Percentiles rank a stretch among this genome's conserved stretches.
These are phyloP conservation scores for Hymenoscyphus linearis DNA, from an alignment of 2,329 filamentous ascomycete genomes.

Conservation along the genomic window DNA sequence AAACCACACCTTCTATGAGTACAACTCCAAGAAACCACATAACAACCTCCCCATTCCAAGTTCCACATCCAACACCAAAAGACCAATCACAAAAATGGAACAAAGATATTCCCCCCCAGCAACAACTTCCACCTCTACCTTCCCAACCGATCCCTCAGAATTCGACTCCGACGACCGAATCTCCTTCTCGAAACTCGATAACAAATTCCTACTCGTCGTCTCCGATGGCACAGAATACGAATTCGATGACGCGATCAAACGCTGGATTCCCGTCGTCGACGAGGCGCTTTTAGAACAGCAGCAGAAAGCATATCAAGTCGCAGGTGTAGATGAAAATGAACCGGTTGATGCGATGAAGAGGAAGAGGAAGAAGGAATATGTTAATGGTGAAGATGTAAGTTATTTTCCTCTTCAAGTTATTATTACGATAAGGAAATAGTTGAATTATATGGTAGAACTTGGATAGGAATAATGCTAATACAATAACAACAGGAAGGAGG, in stretches of 20 bases:
- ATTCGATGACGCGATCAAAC: slow-evolving; percentile 64
- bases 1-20: too few species aligned
- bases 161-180: slow-evolving; percentile 78
- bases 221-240: slow-evolving; percentile 82
- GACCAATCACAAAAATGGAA: slow-evolving; percentile 1
- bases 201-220: slow-evolving; percentile 78
- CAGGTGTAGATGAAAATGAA: slow-evolving; percentile 53
- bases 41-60: not conserved
- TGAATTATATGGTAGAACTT: not conserved
- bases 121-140: slow-evolving; percentile 12
- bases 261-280: slow-evolving; percentile 70
- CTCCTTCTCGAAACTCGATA: slow-evolving; percentile 77
- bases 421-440: not conserved
- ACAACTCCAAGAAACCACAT: too few species aligned
- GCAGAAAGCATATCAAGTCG: slow-evolving; percentile 53
- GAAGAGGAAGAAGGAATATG: slow-evolving; percentile 48
- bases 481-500: slow-evolving; percentile 27
- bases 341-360: slow-evolving; percentile 40
- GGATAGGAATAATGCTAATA: not conserved
- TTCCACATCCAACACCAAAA: not conserved
- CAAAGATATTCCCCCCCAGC: not conserved
- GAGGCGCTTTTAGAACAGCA: slow-evolving; percentile 56
- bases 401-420: not conserved
- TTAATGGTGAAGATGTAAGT: slow-evolving; percentile 46
- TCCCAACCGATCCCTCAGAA: slow-evolving; percentile 30